A percentile compares a stretch with the other conserved stretches of the same genome.
These are phyloP conservation scores for Pseudogymnoascus sp. DNA, from an alignment of 2,329 filamentous ascomycete species.

Conservation along the genomic window DNA sequence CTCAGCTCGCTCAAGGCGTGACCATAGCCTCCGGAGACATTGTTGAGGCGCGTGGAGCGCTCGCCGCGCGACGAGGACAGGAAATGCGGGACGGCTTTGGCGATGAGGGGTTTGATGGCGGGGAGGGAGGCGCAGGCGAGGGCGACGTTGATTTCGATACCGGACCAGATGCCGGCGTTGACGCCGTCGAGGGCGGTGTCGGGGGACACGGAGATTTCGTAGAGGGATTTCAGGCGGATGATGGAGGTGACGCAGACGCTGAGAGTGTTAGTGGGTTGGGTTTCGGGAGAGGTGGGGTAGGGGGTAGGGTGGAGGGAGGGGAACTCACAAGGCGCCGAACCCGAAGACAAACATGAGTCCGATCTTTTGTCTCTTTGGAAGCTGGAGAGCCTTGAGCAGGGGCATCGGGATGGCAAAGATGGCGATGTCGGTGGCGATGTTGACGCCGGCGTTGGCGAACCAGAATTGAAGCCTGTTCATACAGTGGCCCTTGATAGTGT, in stretches of 20 bases:
- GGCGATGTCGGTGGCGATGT: constrained; percentile 28
- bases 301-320: too few species aligned
- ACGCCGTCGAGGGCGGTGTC: constrained; percentile 11
- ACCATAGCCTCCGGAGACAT: background rate
- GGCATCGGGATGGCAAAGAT: constrained; percentile 28
- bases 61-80: constrained; percentile 5
- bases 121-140: constrained; percentile 42
- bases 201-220: constrained; percentile 5
- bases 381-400: constrained; percentile 24
- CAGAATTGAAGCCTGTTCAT: constrained; percentile 33
- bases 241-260: constrained; percentile 15
- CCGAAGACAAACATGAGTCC: constrained; percentile 36
- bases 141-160: constrained; percentile 42
- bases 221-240: constrained; percentile 11
- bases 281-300: background rate
- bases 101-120: constrained; percentile 40
- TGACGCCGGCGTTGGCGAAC: constrained; percentile 37
- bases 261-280: background rate
- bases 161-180: constrained; percentile 30
- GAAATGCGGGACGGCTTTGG: constrained; percentile 19
- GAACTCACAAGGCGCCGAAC: constrained; percentile 25
- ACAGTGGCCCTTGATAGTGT: constrained; percentile 17
- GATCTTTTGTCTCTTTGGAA: constrained; percentile 37
- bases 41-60: background rate
- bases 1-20: background rate